Percentiles rank a stretch among this genome's conserved stretches.
Evolutionary conservation across 2,329 filamentous ascomycete genomes (phyloP).

Genomic region (Paracamarosporium sp.): DNA sequence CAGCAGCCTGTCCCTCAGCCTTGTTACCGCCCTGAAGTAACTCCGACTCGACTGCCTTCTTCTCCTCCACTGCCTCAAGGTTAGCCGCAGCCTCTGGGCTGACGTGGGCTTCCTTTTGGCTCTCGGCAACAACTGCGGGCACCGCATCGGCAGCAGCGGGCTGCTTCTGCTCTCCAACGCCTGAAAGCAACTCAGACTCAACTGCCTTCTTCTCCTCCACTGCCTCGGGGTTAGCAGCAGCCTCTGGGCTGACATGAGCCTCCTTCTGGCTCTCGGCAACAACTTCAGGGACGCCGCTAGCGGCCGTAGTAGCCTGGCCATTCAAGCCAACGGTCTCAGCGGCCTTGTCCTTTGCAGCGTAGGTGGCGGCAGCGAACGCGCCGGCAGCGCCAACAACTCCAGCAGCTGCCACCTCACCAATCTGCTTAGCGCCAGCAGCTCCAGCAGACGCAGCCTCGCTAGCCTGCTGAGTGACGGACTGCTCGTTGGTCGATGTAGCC

Average conservation of each 20-base stretch:
- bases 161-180: not conserved
- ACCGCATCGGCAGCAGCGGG: slow-evolving; percentile 1
- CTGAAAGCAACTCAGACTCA: slow-evolving; percentile 1
- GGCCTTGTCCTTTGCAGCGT: slow-evolving; percentile 42
- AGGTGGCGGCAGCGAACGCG: slow-evolving; percentile 39
- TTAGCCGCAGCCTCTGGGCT: slow-evolving; percentile 71
- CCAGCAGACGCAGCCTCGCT: slow-evolving; percentile 39
- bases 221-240: slow-evolving; percentile 68
- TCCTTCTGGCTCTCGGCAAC: slow-evolving; percentile 76
- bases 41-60: slow-evolving; percentile 56
- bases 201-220: slow-evolving; percentile 71
- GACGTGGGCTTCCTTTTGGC: slow-evolving; percentile 69
- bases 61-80: slow-evolving; percentile 70
- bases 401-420: slow-evolving; percentile 35
- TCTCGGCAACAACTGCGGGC: slow-evolving; percentile 69
- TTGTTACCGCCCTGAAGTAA: not conserved
- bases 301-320: slow-evolving; percentile 45
- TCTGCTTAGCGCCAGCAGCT: slow-evolving; percentile 22
- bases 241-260: slow-evolving; percentile 68
- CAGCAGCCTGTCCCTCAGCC: slow-evolving; percentile 43
- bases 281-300: slow-evolving; percentile 58
- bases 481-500: slow-evolving; percentile 53
- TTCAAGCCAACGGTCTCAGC: slow-evolving; percentile 50
- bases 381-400: slow-evolving; percentile 49
- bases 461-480: slow-evolving; percentile 43